These are phyloP conservation scores for Stellera chamaejasme DNA, from an alignment of 345 rosid species.

Conservation along the genomic window DNA sequence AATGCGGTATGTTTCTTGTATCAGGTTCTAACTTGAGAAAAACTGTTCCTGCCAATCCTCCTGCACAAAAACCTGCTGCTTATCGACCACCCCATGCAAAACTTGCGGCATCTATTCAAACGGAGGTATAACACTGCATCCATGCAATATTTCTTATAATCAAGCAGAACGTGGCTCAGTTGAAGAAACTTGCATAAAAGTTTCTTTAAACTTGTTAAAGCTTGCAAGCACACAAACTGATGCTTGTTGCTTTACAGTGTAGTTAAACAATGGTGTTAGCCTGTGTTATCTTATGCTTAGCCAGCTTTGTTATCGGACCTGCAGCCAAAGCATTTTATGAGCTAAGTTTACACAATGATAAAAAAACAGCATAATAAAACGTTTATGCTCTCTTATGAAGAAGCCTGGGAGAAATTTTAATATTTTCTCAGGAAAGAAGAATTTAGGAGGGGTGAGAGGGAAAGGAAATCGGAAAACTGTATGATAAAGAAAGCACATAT, in stretches of 20 bases:
- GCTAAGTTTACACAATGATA: too few species aligned
- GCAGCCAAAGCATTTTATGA: too few species aligned
- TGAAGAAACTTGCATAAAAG: neutral
- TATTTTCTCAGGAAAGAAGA: too few species aligned
- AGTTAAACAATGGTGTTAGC: neutral
- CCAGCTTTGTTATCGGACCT: neutral
- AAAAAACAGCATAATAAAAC: too few species aligned
- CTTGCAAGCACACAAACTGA: neutral
- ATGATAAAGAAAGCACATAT: too few species aligned
- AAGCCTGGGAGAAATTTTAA: too few species aligned
- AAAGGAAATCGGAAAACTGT: too few species aligned
- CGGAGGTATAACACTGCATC: constrained; percentile 54
- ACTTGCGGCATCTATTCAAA: constrained; percentile 63
- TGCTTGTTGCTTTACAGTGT: neutral
- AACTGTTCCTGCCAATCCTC: constrained; percentile 28
- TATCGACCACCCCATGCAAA: constrained; percentile 95
- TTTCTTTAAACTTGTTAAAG: neutral
- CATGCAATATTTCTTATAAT: neutral
- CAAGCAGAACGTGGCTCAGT: neutral
- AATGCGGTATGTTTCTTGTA: constrained; percentile 25
- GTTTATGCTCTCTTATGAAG: too few species aligned
- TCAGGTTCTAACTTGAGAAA: constrained; percentile 53
- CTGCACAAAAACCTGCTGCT: constrained; percentile 69
- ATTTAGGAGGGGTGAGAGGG: too few species aligned
- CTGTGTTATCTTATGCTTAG: too few species aligned